Conservation (phyloP, 768 basidiomycete species). For the Rhodotorula babjevae region DNA sequence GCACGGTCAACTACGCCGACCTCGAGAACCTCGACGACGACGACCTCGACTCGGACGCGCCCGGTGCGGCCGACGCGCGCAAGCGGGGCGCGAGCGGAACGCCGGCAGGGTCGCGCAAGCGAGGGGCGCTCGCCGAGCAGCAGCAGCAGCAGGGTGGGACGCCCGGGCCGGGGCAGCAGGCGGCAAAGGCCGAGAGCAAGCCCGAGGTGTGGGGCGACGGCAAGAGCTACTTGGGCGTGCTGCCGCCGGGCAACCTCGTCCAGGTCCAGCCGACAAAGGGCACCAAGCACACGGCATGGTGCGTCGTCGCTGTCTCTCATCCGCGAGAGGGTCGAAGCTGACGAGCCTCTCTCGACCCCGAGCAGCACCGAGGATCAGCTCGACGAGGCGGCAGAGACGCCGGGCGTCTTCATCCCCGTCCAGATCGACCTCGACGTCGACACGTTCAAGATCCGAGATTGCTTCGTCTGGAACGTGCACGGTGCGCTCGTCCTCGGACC, state of each 20-base stretch:
- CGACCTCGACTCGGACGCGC: conserved; percentile 59
- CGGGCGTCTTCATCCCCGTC: conserved; percentile 72
- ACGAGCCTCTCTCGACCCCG: neutral
- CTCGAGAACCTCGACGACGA: conserved; percentile 58
- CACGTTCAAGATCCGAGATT: conserved; percentile 83
- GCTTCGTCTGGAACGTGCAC: conserved; percentile 91
- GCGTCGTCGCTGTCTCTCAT: conserved; percentile 45
- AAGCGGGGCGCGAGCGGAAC: conserved; percentile 52
- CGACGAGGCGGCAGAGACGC: conserved; percentile 58
- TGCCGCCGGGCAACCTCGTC: conserved; percentile 76
- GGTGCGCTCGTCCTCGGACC: conserved; percentile 47
- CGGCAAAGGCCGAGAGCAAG: conserved; percentile 28
- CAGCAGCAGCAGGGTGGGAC: conserved; percentile 15
- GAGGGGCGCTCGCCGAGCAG: conserved; percentile 46
- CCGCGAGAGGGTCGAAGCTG: neutral
- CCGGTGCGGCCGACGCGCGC: conserved; percentile 60
- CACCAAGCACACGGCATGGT: conserved; percentile 71
- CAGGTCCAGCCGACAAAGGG: conserved; percentile 57
- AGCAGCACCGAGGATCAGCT: conserved; percentile 60
- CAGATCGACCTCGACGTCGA: conserved; percentile 93
- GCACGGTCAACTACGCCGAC: conserved; percentile 77
- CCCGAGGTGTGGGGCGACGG: conserved; percentile 52
- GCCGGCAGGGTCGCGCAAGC: conserved; percentile 51
- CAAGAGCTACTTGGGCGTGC: conserved; percentile 81
- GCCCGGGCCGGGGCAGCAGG: conserved; percentile 37